phyloP scores from a whole-genome alignment of 441 rosid genomes.

The Euphorbia corollata region DNA sequence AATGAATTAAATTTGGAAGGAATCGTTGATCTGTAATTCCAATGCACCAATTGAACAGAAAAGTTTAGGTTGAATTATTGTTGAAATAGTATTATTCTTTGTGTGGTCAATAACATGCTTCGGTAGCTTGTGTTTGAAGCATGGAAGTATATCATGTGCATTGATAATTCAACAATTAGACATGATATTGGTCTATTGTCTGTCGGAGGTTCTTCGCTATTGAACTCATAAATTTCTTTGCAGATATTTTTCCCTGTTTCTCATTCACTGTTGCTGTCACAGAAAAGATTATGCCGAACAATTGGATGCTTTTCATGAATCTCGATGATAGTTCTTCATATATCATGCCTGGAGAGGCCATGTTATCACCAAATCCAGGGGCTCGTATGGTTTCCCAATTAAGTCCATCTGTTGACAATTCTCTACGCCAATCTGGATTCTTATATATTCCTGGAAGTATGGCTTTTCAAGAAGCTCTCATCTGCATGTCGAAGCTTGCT shows the following conservation, averaged over 20 bases:
- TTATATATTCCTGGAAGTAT: conserved; percentile 40
- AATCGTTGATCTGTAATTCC: neutral
- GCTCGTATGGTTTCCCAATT: conserved; percentile 35
- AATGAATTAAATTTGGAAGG: neutral
- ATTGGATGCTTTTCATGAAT: conserved; percentile 43
- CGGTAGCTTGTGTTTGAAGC: neutral
- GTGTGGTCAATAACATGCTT: neutral
- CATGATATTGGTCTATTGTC: neutral
- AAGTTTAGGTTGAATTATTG: neutral
- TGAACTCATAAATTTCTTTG: conserved; percentile 9
- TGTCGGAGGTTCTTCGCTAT: neutral
- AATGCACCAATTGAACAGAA: neutral
- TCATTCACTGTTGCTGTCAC: neutral
- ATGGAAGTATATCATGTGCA: neutral
- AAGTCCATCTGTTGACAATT: conserved; percentile 20
- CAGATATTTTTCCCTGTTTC: conserved; percentile 1
- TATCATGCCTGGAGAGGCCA: conserved; percentile 40
- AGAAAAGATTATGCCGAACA: conserved; percentile 32
- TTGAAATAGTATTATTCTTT: neutral
- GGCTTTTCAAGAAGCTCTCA: conserved; percentile 52
- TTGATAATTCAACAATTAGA: neutral
- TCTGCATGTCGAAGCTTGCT: conserved; percentile 54
- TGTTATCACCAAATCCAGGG: conserved; percentile 33
- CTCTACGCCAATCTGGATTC: conserved; percentile 24
- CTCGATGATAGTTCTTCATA: conserved; percentile 36